phyloP scores from a whole-genome alignment of 352 stramenopile genomes.

The Phytopythium boreale region DNA sequence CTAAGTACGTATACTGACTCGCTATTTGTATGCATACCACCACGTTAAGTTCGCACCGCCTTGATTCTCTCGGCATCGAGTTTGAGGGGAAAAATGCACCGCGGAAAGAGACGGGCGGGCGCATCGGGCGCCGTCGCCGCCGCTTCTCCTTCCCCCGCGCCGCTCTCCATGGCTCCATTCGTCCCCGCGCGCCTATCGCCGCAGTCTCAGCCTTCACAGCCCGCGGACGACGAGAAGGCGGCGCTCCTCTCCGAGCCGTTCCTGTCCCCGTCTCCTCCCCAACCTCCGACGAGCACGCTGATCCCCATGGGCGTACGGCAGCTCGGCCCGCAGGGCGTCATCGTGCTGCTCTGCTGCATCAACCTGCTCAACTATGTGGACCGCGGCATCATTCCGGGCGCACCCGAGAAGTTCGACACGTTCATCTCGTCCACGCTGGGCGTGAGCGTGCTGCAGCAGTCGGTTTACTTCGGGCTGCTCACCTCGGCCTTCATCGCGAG shows the following conservation, averaged over 20 bases:
- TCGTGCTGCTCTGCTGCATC: conserved; percentile 84
- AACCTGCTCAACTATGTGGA: conserved; percentile 96
- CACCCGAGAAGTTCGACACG: conserved; percentile 88
- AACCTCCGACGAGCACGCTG: not conserved
- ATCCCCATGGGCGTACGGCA: conserved; percentile 13
- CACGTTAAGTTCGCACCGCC: not conserved
- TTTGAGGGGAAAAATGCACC: not conserved
- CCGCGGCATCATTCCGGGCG: conserved; percentile 93
- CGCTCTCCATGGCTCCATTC: conserved; percentile 2
- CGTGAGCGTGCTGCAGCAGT: conserved; percentile 55
- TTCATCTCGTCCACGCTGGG: conserved; percentile 88
- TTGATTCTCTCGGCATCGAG: not conserved
- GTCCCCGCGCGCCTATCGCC: not conserved
- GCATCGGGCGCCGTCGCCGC: not conserved
- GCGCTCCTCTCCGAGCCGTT: conserved; percentile 5
- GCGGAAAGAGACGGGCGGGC: not conserved
- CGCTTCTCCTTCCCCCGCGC: not conserved
- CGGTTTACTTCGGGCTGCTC: conserved; percentile 84
- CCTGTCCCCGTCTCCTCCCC: not conserved
- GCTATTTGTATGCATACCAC: not conserved
- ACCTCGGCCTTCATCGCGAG: conserved; percentile 94
- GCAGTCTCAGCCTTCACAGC: not conserved
- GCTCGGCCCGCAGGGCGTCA: conserved; percentile 53
- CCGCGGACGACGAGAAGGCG: conserved; percentile 7
- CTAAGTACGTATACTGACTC: not conserved